phyloP scores from a whole-genome alignment of 2,329 filamentous ascomycete genomes.

The Xylariaceae sp. region DNA sequence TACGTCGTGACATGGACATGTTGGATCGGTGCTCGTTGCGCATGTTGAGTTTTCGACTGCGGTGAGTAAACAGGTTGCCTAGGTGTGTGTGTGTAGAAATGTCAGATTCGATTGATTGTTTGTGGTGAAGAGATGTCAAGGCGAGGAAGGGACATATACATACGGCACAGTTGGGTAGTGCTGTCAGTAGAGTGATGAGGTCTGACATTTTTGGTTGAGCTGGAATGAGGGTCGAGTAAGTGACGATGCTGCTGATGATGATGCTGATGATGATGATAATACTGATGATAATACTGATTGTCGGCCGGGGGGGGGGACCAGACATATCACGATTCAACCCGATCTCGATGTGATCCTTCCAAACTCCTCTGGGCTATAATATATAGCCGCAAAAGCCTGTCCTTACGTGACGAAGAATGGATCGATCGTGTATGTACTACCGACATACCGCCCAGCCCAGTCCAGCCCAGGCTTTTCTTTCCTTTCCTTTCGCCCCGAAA shows the following conservation, averaged over 20 bases:
- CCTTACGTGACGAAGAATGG: too few relatives aligned
- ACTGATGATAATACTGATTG: neutral
- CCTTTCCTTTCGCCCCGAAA: too few relatives aligned
- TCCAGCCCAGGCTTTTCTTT: too few relatives aligned
- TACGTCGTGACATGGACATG: constrained; percentile 26
- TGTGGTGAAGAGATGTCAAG: too few relatives aligned
- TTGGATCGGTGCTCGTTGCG: constrained; percentile 13
- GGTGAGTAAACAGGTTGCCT: constrained; percentile 6
- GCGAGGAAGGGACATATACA: neutral
- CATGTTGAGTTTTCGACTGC: constrained; percentile 15
- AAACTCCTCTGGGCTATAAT: too few relatives aligned
- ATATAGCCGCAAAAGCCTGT: too few relatives aligned
- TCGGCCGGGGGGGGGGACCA: too few relatives aligned
- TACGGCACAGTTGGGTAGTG: constrained; percentile 2
- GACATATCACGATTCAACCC: too few relatives aligned
- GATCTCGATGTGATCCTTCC: too few relatives aligned
- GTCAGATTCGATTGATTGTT: too few relatives aligned
- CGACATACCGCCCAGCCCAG: too few relatives aligned
- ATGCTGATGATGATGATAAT: neutral
- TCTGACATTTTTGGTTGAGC: neutral
- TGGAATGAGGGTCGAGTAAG: neutral
- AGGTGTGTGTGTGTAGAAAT: neutral
- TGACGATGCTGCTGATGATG: neutral
- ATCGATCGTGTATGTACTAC: too few relatives aligned
- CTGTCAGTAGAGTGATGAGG: neutral